phyloP scores from a whole-genome alignment of 208 protist species.

The Blechomonas ayalai region DNA sequence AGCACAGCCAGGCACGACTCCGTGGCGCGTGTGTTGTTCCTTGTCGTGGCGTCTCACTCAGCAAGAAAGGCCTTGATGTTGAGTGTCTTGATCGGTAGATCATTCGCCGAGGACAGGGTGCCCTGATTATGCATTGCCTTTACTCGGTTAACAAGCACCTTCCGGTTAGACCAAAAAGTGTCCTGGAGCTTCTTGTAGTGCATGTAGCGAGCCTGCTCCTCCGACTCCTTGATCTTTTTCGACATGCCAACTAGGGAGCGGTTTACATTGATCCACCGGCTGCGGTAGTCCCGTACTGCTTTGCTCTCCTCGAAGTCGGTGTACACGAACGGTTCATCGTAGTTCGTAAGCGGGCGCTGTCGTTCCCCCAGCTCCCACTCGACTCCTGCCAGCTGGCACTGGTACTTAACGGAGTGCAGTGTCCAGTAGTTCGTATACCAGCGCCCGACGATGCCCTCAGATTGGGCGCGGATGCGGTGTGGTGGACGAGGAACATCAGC shows the following conservation, averaged over 20 bases:
- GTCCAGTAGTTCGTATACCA: conserved; percentile 93
- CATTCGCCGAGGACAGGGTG: conserved; percentile 54
- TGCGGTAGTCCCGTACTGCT: conserved; percentile 80
- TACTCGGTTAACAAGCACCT: conserved; percentile 85
- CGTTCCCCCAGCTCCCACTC: conserved; percentile 77
- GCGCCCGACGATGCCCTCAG: conserved; percentile 80
- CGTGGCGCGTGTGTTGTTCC: background rate
- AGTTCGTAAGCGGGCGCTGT: conserved; percentile 72
- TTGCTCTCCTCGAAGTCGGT: conserved; percentile 90
- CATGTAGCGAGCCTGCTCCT: conserved; percentile 86
- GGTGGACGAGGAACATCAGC: conserved; percentile 79
- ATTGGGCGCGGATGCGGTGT: conserved; percentile 78
- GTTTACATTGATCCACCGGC: conserved; percentile 89
- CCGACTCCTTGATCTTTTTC: conserved; percentile 75
- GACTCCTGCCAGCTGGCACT: conserved; percentile 72
- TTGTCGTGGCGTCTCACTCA: conserved; percentile 20
- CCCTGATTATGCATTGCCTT: conserved; percentile 89
- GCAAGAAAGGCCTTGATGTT: conserved; percentile 83
- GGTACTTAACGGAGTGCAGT: conserved; percentile 82
- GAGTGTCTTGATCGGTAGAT: conserved; percentile 79
- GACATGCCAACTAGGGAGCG: conserved; percentile 87
- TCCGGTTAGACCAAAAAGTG: conserved; percentile 87
- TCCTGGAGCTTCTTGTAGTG: conserved; percentile 81
- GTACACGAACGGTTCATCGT: conserved; percentile 86
- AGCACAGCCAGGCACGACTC: background rate